Evolutionary conservation across 495 filamentous ascomycete genomes (phyloP), one percentile per base, ranked within the genome.

Genomic region (Talaromyces borbonicus): DNA sequence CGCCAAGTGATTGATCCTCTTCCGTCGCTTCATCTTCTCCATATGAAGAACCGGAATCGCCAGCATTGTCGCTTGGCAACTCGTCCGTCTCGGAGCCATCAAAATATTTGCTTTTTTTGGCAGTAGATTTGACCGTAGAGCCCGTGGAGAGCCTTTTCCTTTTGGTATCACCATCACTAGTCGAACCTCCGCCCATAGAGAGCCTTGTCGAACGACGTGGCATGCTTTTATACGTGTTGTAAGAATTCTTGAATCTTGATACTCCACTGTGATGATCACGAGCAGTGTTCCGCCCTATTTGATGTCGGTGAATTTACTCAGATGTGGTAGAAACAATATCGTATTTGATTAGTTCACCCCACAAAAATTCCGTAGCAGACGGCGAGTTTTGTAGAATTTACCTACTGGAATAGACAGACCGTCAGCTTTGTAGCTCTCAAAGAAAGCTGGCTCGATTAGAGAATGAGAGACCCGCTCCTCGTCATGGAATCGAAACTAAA

Each of bases 51-150:
- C 47, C 59, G 8, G 53, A 56, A 12, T 57, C 53, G 8, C 43
- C 60, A 12, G 41, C 56, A 22, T 62, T 54, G 19, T 63, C 56
- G n/a, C 18, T 38, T 16, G 35, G 16, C 14, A 53, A 48, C 15
- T 60, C 56, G 3, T 62, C 54, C 7, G 65, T 57, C 26, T 57
- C 56, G 16, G 62, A 53, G 29, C 57, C 49, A n/a, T 58, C 53
- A 47, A 81, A 79, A 51, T 80, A 80, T 48, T 74, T 72, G 61
- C 72, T 79, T 57, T 72, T 78, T 51, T 69, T 75, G 23, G 71
- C 57, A 18, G 77, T 80, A 23, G 67, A 58, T 47, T 67, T 77
- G 5, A 53, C 54, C 2, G 53, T 44, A 44, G 42, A 44, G 6
- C 42, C 42, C 8, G 42, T 24, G 23, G 42, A 44, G 22, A 44